Evolutionary conservation across 2,329 filamentous ascomycete genomes (phyloP).

Genomic region (Pseudomassariella vexata): DNA sequence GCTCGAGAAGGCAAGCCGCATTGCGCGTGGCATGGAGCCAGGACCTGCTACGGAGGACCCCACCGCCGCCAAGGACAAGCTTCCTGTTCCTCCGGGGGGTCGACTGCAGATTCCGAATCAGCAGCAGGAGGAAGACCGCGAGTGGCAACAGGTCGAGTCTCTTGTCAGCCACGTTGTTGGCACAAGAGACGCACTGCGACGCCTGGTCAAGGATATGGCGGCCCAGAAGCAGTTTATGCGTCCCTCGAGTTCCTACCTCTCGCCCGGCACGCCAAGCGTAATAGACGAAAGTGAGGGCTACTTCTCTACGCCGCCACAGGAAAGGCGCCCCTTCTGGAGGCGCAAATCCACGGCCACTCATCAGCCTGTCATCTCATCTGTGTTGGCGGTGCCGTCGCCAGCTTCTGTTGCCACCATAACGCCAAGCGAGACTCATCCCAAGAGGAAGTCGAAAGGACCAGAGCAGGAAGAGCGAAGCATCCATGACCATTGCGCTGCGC

Average conservation of each 20-base stretch:
- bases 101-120: constrained; percentile 24
- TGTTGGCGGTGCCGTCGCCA: constrained; percentile 36
- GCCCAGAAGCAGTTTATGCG: constrained; percentile 45
- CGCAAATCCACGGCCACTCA: constrained; percentile 64
- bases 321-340: constrained; percentile 84
- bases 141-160: constrained; percentile 83
- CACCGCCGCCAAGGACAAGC: constrained; percentile 10
- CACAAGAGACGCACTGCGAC: constrained; percentile 80
- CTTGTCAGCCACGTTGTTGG: constrained; percentile 82
- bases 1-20: constrained; percentile 73
- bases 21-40: constrained; percentile 49
- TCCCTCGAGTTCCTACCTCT: constrained; percentile 32
- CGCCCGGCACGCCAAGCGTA: constrained; percentile 31
- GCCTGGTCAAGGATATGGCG: constrained; percentile 80
- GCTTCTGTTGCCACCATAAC: constrained; percentile 25
- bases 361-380: constrained; percentile 31
- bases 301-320: constrained; percentile 36
- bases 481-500: constrained; percentile 74
- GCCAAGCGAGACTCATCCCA: constrained; percentile 23
- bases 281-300: constrained; percentile 51
- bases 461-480: constrained; percentile 57
- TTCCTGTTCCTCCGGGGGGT: constrained; percentile 19
- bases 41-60: constrained; percentile 15
- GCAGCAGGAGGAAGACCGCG: constrained; percentile 59
- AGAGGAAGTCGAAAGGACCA: constrained; percentile 29